Conservation (phyloP, 306 rosid species). For the Cicer bijugum region DNA sequence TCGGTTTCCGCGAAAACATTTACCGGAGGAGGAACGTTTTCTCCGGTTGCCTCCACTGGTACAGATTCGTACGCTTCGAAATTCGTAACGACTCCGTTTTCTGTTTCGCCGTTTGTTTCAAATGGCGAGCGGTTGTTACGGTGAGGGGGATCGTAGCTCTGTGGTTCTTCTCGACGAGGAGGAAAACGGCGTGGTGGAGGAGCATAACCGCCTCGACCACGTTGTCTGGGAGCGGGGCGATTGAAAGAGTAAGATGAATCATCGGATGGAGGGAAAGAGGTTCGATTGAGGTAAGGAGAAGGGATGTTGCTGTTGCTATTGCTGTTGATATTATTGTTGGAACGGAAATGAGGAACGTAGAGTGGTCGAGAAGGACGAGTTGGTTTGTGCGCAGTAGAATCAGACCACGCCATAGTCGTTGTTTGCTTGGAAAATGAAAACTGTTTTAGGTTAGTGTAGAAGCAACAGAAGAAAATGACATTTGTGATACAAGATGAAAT, state of each 20-base stretch:
- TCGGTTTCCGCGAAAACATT: constrained; percentile 62
- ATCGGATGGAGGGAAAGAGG: not conserved
- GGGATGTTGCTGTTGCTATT: not conserved
- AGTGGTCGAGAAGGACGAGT: constrained; percentile 32
- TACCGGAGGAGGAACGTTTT: constrained; percentile 65
- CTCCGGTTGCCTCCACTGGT: constrained; percentile 77
- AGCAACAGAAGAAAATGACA: not conserved
- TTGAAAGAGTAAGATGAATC: constrained; percentile 16
- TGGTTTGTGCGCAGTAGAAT: constrained; percentile 30
- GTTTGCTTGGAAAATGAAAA: not conserved
- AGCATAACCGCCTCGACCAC: constrained; percentile 29
- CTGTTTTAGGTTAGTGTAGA: constrained; percentile 18
- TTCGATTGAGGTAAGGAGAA: not conserved
- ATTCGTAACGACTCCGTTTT: constrained; percentile 48
- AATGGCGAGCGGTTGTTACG: constrained; percentile 8
- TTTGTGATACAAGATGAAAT: not conserved
- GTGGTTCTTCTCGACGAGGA: not conserved
- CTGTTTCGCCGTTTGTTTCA: constrained; percentile 9
- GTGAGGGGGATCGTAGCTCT: not conserved
- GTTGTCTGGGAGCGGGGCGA: constrained; percentile 32
- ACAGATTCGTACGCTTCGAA: constrained; percentile 81
- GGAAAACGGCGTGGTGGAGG: not conserved
- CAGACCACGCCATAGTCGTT: constrained; percentile 52
- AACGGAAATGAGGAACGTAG: constrained; percentile 54
- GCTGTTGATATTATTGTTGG: not conserved